Evolutionary conservation across 176 grass and related monocot species (phyloP).

Genomic region (Bonia amplexicaulis): DNA sequence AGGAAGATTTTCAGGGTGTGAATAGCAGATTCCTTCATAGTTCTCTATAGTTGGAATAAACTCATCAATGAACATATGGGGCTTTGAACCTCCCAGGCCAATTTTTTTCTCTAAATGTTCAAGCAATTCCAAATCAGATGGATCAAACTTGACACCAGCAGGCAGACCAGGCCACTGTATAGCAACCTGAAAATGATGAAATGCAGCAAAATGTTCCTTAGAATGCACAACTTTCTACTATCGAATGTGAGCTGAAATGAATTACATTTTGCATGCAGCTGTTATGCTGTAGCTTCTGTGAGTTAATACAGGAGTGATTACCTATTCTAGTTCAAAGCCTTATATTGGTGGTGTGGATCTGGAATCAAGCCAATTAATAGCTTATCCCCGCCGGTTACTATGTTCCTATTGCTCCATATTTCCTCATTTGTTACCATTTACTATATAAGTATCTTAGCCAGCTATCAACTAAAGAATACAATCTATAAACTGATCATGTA

Average conservation of each 20-base stretch:
- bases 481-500: not conserved
- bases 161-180: conserved; percentile 74
- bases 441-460: not conserved
- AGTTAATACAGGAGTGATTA: not conserved
- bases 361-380: not conserved
- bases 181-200: conserved; percentile 52
- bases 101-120: conserved; percentile 72
- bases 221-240: not conserved
- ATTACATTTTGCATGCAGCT: not conserved
- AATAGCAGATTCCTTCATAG: conserved; percentile 76
- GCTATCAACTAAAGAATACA: not conserved
- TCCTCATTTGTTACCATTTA: not conserved
- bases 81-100: conserved; percentile 39
- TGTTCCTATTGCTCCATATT: not conserved
- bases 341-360: not conserved
- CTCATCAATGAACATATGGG: conserved; percentile 76
- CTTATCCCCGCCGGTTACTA: not conserved
- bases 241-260: not conserved
- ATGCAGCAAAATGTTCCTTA: not conserved
- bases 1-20: conserved; percentile 86
- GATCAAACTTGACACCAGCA: conserved; percentile 89
- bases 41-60: conserved; percentile 77
- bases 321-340: not conserved
- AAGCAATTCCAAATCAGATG: conserved; percentile 67
- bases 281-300: not conserved